Evolutionary conservation across 192 early-diverging fungal species (phyloP).

Genomic region (Entrophospora sp.): DNA sequence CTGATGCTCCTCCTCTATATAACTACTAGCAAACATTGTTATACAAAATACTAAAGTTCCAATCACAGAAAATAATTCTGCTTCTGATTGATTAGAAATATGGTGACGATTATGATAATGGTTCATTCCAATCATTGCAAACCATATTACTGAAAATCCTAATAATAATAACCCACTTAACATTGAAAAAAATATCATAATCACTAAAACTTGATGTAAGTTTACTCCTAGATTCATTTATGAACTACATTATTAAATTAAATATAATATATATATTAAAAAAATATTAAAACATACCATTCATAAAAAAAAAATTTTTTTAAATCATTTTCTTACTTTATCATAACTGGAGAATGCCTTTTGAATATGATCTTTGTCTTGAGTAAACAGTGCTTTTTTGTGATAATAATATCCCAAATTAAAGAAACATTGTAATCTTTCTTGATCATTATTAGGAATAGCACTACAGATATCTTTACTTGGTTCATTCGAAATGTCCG

Average conservation of each 20-base stretch:
- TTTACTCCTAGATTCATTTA: constrained; percentile 25
- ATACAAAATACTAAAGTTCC: constrained; percentile 40
- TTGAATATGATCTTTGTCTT: not conserved
- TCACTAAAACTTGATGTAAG: constrained; percentile 30
- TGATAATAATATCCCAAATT: constrained; percentile 23
- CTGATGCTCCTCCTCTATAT: constrained; percentile 69
- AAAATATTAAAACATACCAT: too few species aligned
- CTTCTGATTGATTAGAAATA: too few species aligned
- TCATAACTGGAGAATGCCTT: constrained; percentile 2
- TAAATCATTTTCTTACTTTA: constrained; percentile 4
- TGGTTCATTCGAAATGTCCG: not conserved
- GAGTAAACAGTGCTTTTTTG: constrained; percentile 9
- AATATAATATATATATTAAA: too few species aligned
- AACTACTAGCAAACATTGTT: constrained; percentile 56
- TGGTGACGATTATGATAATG: too few species aligned
- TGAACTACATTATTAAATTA: constrained; percentile 22
- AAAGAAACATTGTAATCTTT: constrained; percentile 26
- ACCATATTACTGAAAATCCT: constrained; percentile 23
- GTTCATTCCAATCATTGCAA: too few species aligned
- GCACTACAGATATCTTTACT: not conserved
- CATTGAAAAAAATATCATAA: constrained; percentile 28
- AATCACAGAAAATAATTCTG: constrained; percentile 3
- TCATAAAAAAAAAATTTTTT: too few species aligned
- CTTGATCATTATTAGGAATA: constrained; percentile 15
- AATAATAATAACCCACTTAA: constrained; percentile 29